Evolutionary conservation across 441 rosid species (phyloP).

Genomic region (Brassica balearica): DNA sequence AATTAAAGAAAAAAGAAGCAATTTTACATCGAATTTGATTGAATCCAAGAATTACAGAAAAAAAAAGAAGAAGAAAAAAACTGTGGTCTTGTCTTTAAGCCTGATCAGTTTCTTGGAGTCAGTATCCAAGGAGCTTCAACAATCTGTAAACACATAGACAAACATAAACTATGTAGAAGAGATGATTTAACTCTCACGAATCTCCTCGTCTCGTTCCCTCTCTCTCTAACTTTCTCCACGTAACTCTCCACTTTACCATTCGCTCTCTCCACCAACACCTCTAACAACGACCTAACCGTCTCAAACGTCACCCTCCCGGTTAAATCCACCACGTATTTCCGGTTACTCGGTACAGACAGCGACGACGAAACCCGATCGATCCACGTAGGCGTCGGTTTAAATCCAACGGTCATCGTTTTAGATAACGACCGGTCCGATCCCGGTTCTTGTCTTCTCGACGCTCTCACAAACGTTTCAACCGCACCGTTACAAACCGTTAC

Average conservation of each 20-base stretch:
- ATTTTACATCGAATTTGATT: constrained; percentile 33
- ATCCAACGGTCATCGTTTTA: constrained; percentile 23
- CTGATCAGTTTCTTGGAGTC: constrained; percentile 51
- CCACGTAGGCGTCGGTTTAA: constrained; percentile 49
- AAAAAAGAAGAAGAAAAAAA: not conserved
- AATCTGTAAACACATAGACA: constrained; percentile 70
- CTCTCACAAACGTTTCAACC: constrained; percentile 72
- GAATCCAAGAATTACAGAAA: constrained; percentile 42
- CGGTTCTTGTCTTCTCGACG: constrained; percentile 46
- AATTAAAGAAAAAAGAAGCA: constrained; percentile 11
- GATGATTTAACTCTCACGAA: constrained; percentile 62
- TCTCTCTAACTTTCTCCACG: constrained; percentile 50
- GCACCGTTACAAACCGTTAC: constrained; percentile 64
- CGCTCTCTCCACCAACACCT: constrained; percentile 57
- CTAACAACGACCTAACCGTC: constrained; percentile 71
- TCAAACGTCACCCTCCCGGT: constrained; percentile 73
- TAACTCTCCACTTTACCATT: constrained; percentile 50
- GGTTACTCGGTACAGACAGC: constrained; percentile 69
- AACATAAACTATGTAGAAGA: constrained; percentile 53
- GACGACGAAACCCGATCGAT: constrained; percentile 61
- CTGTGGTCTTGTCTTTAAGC: constrained; percentile 30
- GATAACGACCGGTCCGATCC: constrained; percentile 23
- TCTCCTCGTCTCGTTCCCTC: constrained; percentile 55
- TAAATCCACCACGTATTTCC: constrained; percentile 70
- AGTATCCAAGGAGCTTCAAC: constrained; percentile 69